A percentile compares a stretch with the other conserved stretches of the same genome.
These are phyloP conservation scores for Yarrowia hollandica DNA, from an alignment of 805 yeast genomes.

Conservation along the genomic window DNA sequence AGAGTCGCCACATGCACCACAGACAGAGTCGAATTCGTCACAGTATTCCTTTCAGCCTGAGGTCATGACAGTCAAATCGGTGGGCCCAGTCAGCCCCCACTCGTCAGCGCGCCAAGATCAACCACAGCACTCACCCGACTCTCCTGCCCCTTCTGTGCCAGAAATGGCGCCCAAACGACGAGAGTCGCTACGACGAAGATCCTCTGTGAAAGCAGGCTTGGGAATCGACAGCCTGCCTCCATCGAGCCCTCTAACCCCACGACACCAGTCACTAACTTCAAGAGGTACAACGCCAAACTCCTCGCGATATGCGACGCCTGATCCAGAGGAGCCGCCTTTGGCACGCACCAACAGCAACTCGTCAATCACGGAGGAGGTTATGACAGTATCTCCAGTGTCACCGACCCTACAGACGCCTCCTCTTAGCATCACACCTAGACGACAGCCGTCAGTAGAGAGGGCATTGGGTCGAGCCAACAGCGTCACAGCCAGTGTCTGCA, in stretches of 20 bases:
- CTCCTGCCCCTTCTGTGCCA: conserved; percentile 1
- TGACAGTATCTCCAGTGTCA: not conserved
- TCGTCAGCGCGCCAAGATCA: not conserved
- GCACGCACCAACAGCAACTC: conserved; percentile 12
- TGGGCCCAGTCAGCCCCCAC: not conserved
- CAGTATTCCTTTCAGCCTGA: not conserved
- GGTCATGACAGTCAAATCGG: not conserved
- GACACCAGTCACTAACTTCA: not conserved
- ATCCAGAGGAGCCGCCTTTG: conserved; percentile 6
- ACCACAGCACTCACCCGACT: not conserved
- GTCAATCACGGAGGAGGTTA: conserved; percentile 14
- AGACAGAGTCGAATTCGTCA: not conserved
- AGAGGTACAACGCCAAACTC: not conserved
- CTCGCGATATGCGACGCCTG: not conserved
- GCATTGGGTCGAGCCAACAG: not conserved
- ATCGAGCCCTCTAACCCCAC: not conserved
- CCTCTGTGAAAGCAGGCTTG: not conserved
- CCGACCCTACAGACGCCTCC: conserved; percentile 15
- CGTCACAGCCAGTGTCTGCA: not conserved
- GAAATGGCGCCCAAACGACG: conserved; percentile 19
- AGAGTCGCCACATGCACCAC: not conserved
- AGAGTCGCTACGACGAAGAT: conserved; percentile 18
- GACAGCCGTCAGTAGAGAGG: not conserved
- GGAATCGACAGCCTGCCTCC: not conserved
- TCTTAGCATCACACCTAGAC: conserved; percentile 3